phyloP scores from a whole-genome alignment of 2,329 filamentous ascomycete species.

The Neofusicoccum umdonicola region DNA sequence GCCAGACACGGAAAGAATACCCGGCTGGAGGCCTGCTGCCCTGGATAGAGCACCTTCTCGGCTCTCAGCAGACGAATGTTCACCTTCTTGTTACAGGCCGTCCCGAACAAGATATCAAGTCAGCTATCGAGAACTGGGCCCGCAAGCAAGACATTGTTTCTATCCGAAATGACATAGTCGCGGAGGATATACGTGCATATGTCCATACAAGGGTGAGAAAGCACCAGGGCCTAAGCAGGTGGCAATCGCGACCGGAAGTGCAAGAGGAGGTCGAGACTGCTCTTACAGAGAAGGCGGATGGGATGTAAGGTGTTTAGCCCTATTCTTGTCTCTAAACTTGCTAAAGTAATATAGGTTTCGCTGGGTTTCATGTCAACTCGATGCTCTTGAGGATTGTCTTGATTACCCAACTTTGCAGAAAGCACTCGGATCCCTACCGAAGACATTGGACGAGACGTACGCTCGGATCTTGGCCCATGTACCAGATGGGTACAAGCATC shows the following conservation, averaged over 20 bases:
- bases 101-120: background rate
- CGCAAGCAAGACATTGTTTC: background rate
- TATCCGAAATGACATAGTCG: background rate
- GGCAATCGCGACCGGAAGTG: background rate
- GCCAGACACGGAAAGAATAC: background rate
- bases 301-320: no score
- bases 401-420: no score
- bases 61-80: background rate
- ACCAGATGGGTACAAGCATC: no score
- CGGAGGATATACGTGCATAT: background rate
- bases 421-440: no score
- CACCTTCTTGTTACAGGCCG: background rate
- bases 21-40: slow-evolving; percentile 10
- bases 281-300: no score
- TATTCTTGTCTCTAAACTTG: no score
- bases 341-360: no score
- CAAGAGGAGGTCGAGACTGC: no score
- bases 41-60: background rate
- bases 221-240: background rate
- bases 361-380: no score
- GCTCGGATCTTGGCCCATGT: no score
- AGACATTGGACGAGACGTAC: no score
- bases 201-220: background rate
- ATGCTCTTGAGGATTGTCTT: no score
- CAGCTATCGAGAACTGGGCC: background rate